Conservation (phyloP, 2,329 filamentous ascomycete species). For the Pyrenophora tritici-repentis region DNA sequence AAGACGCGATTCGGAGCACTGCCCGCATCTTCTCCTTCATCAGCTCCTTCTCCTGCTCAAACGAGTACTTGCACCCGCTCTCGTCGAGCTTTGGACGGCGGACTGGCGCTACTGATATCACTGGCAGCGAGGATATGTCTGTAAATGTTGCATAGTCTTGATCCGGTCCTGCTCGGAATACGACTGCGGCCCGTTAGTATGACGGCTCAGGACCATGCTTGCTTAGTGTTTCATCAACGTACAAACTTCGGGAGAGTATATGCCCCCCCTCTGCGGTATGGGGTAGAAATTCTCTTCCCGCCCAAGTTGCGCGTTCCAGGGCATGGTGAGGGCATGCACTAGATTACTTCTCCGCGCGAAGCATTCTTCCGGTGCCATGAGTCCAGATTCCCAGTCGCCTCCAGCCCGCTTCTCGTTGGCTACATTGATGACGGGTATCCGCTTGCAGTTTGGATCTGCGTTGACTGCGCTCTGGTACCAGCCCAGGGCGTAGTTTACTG, state of each 20-base stretch:
- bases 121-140: constrained; percentile 63
- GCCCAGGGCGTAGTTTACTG: constrained; percentile 60
- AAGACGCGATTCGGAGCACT: constrained; percentile 69
- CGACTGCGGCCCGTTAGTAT: constrained; percentile 52
- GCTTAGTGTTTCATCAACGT: constrained; percentile 36
- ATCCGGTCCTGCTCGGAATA: constrained; percentile 71
- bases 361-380: constrained; percentile 70
- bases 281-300: constrained; percentile 65
- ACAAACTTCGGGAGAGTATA: constrained; percentile 72
- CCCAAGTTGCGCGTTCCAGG: constrained; percentile 51
- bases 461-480: constrained; percentile 56
- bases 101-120: constrained; percentile 75
- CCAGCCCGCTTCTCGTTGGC: constrained; percentile 78
- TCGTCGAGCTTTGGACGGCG: constrained; percentile 75
- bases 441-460: constrained; percentile 35
- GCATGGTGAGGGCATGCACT: constrained; percentile 68
- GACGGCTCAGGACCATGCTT: background rate
- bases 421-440: constrained; percentile 70
- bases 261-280: constrained; percentile 70
- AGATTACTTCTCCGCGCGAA: constrained; percentile 76
- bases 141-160: constrained; percentile 44
- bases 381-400: constrained; percentile 76
- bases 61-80: constrained; percentile 70
- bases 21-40: constrained; percentile 74
- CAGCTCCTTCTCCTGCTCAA: constrained; percentile 71